Conservation (phyloP, 768 basidiomycete species). For the Mycena alexandri region DNA sequence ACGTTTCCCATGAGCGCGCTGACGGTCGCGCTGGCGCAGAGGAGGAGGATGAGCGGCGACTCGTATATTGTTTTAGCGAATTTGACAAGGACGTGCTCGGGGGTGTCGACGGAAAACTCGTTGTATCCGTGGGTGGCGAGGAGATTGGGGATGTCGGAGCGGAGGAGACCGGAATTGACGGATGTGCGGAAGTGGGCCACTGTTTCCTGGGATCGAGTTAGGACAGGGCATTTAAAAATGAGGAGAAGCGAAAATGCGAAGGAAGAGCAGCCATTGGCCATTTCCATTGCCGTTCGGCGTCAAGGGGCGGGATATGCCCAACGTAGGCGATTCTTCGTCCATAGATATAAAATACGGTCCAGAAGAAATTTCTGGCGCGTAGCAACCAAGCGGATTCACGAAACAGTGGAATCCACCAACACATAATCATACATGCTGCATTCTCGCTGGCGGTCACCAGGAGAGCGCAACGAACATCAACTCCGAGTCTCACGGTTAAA, state of each 20-base stretch:
- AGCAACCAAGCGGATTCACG: too few relatives aligned
- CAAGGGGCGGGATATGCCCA: too few relatives aligned
- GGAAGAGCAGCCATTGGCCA: too few relatives aligned
- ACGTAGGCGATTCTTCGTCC: too few relatives aligned
- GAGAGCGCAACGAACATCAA: too few relatives aligned
- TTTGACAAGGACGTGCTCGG: slow-evolving; percentile 86
- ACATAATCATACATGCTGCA: too few relatives aligned
- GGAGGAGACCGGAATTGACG: slow-evolving; percentile 69
- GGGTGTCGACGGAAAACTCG: slow-evolving; percentile 89
- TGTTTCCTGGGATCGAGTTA: slow-evolving; percentile 68
- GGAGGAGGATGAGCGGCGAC: slow-evolving; percentile 89
- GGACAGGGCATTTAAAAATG: slow-evolving; percentile 18
- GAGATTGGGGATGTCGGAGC: slow-evolving; percentile 71
- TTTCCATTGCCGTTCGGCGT: too few relatives aligned
- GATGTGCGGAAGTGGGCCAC: slow-evolving; percentile 79
- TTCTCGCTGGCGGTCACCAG: too few relatives aligned
- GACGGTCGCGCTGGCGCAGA: slow-evolving; percentile 90
- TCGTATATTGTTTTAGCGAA: slow-evolving; percentile 97
- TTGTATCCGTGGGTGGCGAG: slow-evolving; percentile 87
- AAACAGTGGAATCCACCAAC: too few relatives aligned
- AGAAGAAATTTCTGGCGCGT: too few relatives aligned
- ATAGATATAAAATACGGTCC: not conserved
- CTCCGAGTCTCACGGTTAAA: too few relatives aligned
- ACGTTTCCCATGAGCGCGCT: slow-evolving; percentile 95
- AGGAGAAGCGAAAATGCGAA: not conserved